Base-by-base conservation (phyloP, 352 stramenopile genomes). In the Globisporangium spinosum region DNA sequence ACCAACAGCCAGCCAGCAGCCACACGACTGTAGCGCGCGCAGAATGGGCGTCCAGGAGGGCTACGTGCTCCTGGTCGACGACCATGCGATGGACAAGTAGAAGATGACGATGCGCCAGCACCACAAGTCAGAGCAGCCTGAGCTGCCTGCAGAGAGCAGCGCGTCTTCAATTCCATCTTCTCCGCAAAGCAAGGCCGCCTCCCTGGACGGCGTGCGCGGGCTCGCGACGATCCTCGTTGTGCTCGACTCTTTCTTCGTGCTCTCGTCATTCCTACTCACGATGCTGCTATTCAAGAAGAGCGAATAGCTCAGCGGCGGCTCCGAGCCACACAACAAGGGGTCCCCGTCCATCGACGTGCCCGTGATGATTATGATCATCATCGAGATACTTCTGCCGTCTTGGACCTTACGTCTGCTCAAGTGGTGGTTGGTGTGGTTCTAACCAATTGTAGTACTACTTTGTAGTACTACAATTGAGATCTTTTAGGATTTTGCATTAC, bases 261-360 rank as follows among this genome's bases (percentile, higher is more conserved):
- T 75, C 43, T 75, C 69, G 20, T 56, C 59, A 29, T 75, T 75
- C 29, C 65, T 75, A 25, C 57, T 75, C 22, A 72, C 69, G 38
- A 69, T 69, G 69, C 55, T 75, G 5, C 59, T 74, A 20, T 23
- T 62, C 45, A 66, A 62, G 40, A 74, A 77, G 63, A 55, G 63
- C 53, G 38, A 23, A 32, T 57, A 65, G 47, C 58, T 76, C 8
- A 1, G 71, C 4, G n/a, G 3, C 32, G 32, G 32, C 32, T 35
- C 8, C 7, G 32, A 35, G 32, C 8, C 8, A 7, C 32, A 35
- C 5, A 35, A 63, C 71, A 3, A 67, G 75, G 13, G 68, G 66
- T 0, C 56, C 64, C 8, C 67, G 69, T 79, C 75, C 65, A 51
- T 82, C 32, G 71, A 65, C 61, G 63, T 70, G 1, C 47, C 61